A percentile compares a stretch with the other conserved stretches of the same genome.
Conservation (phyloP, 768 basidiomycete genomes). For the Cyathus striatus region DNA sequence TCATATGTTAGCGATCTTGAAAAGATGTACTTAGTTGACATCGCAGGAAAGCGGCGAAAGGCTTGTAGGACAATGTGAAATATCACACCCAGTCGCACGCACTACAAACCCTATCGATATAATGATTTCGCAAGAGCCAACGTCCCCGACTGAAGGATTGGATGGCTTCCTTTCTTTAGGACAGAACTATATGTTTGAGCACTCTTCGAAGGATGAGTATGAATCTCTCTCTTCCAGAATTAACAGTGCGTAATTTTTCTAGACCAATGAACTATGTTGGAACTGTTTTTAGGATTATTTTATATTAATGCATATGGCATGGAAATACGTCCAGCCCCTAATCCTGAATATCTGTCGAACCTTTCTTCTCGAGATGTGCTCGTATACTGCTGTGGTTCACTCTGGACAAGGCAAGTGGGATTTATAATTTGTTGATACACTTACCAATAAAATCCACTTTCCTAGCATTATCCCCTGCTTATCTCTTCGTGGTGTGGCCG, state of each 20-base stretch:
- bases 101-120: constrained; percentile 20
- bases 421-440: neutral
- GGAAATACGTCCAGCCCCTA: constrained; percentile 88
- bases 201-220: constrained; percentile 45
- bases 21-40: no score
- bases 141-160: constrained; percentile 51
- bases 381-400: constrained; percentile 89
- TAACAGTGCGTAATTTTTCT: constrained; percentile 38
- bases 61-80: constrained; percentile 90
- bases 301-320: constrained; percentile 91
- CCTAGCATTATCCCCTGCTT: constrained; percentile 86
- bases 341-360: constrained; percentile 69
- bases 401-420: constrained; percentile 79
- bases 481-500: constrained; percentile 75
- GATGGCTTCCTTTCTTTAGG: constrained; percentile 39
- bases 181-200: constrained; percentile 66
- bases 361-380: constrained; percentile 60
- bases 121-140: constrained; percentile 26
- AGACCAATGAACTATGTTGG: neutral
- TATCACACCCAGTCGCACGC: constrained; percentile 73
- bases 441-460: constrained; percentile 1
- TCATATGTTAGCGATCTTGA: no score
- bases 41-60: constrained; percentile 65
- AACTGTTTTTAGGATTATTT: constrained; percentile 50
- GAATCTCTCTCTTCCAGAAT: constrained; percentile 59